Evolutionary conservation across 2,329 filamentous ascomycete species (phyloP).

Genomic region (Botrytis sinoallii): DNA sequence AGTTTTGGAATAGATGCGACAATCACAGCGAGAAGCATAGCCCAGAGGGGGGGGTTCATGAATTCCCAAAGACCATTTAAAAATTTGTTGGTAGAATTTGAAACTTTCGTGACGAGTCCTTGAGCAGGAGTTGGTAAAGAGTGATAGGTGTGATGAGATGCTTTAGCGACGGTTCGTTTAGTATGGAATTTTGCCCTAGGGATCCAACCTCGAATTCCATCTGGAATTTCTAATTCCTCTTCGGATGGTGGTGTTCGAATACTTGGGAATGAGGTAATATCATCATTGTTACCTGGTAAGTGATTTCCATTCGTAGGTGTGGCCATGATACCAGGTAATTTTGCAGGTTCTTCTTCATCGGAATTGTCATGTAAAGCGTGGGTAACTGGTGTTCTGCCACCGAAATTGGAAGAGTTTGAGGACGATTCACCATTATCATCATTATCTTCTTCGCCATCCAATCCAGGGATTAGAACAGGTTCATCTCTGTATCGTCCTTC

Average conservation of each 20-base stretch:
- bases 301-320: slow-evolving; percentile 31
- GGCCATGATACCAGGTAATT: slow-evolving; percentile 27
- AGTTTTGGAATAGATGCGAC: slow-evolving; percentile 83
- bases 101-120: slow-evolving; percentile 44
- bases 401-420: slow-evolving; percentile 35
- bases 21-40: slow-evolving; percentile 87
- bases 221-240: slow-evolving; percentile 37
- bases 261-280: slow-evolving; percentile 62
- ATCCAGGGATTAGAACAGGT: slow-evolving; percentile 47
- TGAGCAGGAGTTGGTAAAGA: slow-evolving; percentile 53
- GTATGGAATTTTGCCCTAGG: slow-evolving; percentile 40
- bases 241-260: slow-evolving; percentile 41
- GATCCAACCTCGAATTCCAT: slow-evolving; percentile 44
- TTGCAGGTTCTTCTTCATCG: slow-evolving; percentile 44
- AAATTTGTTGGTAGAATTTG: slow-evolving; percentile 48
- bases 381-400: slow-evolving; percentile 37
- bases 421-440: slow-evolving; percentile 25
- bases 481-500: slow-evolving; percentile 58
- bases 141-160: slow-evolving; percentile 40
- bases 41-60: slow-evolving; percentile 98
- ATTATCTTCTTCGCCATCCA: slow-evolving; percentile 39
- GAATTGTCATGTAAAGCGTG: slow-evolving; percentile 37
- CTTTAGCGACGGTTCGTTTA: slow-evolving; percentile 27
- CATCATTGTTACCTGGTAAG: slow-evolving; percentile 27
- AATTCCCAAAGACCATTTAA: slow-evolving; percentile 77